A percentile compares a stretch with the other conserved stretches of the same genome.
phyloP scores from a whole-genome alignment of 345 rosid species.

The Passiflora organensis region DNA sequence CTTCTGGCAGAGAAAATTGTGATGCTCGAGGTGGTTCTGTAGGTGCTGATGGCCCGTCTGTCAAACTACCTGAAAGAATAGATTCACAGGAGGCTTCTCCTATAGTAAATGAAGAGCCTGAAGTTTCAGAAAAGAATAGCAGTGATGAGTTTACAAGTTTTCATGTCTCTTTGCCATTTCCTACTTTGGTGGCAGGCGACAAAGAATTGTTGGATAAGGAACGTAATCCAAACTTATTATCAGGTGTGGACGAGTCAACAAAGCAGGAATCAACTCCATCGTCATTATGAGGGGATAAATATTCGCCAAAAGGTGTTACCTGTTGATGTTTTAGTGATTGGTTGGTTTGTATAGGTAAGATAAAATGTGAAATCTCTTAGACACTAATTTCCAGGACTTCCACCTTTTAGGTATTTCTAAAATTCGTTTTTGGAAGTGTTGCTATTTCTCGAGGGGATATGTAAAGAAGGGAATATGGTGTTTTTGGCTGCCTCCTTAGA shows the following conservation, averaged over 20 bases:
- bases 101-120: slow-evolving; percentile 38
- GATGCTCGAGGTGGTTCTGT: slow-evolving; percentile 18
- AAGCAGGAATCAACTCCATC: slow-evolving; percentile 2
- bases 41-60: slow-evolving; percentile 27
- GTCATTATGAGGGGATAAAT: slow-evolving; percentile 14
- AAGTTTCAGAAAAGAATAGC: slow-evolving; percentile 32
- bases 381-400: slow-evolving; percentile 22
- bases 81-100: slow-evolving; percentile 29
- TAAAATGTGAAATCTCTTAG: slow-evolving; percentile 26
- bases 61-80: slow-evolving; percentile 19
- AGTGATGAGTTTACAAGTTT: slow-evolving; percentile 16
- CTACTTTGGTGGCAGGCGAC: slow-evolving; percentile 21
- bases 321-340: slow-evolving; percentile 22
- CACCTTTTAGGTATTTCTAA: slow-evolving; percentile 18
- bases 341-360: slow-evolving; percentile 65
- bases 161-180: slow-evolving; percentile 23
- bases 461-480: too few species aligned
- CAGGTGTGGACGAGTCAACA: slow-evolving; percentile 12
- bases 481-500: too few species aligned
- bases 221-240: neutral
- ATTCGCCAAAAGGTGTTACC: slow-evolving; percentile 12
- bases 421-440: slow-evolving; percentile 6
- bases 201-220: slow-evolving; percentile 17
- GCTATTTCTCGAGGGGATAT: too few species aligned
- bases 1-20: slow-evolving; percentile 26